Evolutionary conservation across 371 early-diverging fungal genomes (phyloP), one percentile per base, ranked within the genome.

Genomic region (Mortierella sp.): DNA sequence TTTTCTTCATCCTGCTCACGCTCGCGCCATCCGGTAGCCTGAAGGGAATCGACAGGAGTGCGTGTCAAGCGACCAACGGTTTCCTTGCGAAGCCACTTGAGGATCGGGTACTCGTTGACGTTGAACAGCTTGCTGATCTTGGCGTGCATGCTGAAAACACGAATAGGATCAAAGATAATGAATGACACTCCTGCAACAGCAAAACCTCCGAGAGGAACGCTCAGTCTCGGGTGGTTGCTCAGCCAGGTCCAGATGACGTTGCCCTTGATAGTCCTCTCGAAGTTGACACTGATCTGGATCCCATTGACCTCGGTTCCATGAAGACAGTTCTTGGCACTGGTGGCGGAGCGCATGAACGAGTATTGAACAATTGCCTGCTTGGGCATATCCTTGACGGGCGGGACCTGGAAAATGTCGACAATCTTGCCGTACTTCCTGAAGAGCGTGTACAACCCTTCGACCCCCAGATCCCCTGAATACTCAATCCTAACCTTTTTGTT

Each of bases 81-180:
- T 71, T 93, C 93, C 19, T 89, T 90, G 31, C 93, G 90, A n/a
- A 93, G 82, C 94, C 94, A 93, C 46, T 89, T 89, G 80, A 93
- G 89, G 14, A 92, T 53, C 3, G 91, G 88, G 82, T 94, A 94
- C 77, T 92, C 91, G 74, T 92, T 87, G 26, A 91, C 86, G 64
- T 93, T 94, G 85, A 95, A 98, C 43, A 97, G 89, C 48, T 94
- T 93, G 0, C 95, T 95, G 72, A 95, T 88, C 81, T 95, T 95
- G 86, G 96, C 95, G 19, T 91, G 92, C 82, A 97, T 93, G 80
- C 94, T 96, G 86, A 96, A 97, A 55, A 94, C 91, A 37, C 98
- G 95, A 71, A 97, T 90, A 1, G 98, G 98, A 74, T 98, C 98
- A 87, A 98, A 98, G 37, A 98, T 88, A 24, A 94, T 90, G 86